These are phyloP conservation scores for Immersiporthe knoxdaviesiana DNA, from an alignment of 2,329 filamentous ascomycete genomes.

Conservation along the genomic window DNA sequence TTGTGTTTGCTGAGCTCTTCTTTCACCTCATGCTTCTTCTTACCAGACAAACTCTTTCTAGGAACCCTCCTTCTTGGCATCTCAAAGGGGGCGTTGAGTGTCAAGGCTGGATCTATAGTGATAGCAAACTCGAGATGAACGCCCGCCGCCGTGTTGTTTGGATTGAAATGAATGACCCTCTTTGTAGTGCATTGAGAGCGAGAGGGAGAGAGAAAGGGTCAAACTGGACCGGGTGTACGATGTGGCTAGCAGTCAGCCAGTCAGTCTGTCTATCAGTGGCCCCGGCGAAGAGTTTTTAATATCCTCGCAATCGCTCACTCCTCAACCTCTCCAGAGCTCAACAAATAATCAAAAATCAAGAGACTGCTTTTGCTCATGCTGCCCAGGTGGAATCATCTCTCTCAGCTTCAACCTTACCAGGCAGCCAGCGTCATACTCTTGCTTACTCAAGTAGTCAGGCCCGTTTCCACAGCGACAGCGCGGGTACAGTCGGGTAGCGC, in stretches of 20 bases:
- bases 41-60: not conserved
- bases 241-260: not conserved
- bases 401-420: not conserved
- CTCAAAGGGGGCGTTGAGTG: conserved; percentile 2
- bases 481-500: not conserved
- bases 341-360: not conserved
- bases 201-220: conserved; percentile 1
- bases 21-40: not conserved
- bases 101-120: not conserved
- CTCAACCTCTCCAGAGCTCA: not conserved
- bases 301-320: conserved; percentile 18
- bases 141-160: not conserved
- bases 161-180: not conserved
- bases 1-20: conserved; percentile 2
- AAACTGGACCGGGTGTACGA: not conserved
- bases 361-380: not conserved
- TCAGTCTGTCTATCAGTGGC: not conserved
- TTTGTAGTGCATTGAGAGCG: conserved; percentile 15
- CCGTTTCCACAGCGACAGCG: conserved; percentile 1
- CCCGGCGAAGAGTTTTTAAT: conserved; percentile 10
- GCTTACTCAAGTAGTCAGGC: not conserved
- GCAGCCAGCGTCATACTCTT: not conserved
- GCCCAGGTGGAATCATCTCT: not conserved
- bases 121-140: conserved; percentile 27
- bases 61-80: conserved; percentile 20